Base-by-base conservation (phyloP, 768 basidiomycete genomes). In the Panus rudis region DNA sequence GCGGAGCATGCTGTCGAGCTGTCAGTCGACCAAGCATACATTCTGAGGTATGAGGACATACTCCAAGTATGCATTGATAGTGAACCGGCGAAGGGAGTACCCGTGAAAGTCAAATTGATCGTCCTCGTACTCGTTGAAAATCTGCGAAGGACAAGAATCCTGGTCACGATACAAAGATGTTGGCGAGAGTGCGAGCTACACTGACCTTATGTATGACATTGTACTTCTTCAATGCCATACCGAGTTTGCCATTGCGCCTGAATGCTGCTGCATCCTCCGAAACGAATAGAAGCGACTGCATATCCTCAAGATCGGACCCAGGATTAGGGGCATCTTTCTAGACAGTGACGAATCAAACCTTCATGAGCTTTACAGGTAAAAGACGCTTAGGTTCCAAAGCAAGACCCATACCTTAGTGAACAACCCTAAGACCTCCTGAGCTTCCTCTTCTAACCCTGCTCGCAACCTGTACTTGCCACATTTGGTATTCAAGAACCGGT, bases 41-140 rank as follows among this genome's bases (percentile, higher is more conserved):
- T 2, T 16, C 13, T 30, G 16, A 11, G 37, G 20, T n/a, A 32
- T 24, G 28, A 13, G 22, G 7, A 67, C 85, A 47, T 52, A 97
- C 94, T 80, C 78, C 41, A 87, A 48, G 59, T 98, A 98, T 11
- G 90, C 78, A 41, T 81, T 84, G 25, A 98, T 65, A 6, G 87
- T 94, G 54, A 82, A 87, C 53, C 88, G 92, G 41, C 96, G 81
- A 52, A 97, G 52, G 51, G 89, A 89, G 62, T 97, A 99, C 6
- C 85, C 80, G 60, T 99, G 96, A 72, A 99, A 99, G 62, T 99
- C 96, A 53, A 85, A 97, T 63, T 98, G 92, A 56, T 96, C 93
- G 52, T 97, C 92, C 50, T 96, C 91, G 50, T 87, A 76, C 41
- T 86, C 85, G 41, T 83, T 75, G 60, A 94, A 97, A 13, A n/a